Base-by-base conservation (phyloP, 176 grass and related monocot genomes). In the Elaeis guineensis region DNA sequence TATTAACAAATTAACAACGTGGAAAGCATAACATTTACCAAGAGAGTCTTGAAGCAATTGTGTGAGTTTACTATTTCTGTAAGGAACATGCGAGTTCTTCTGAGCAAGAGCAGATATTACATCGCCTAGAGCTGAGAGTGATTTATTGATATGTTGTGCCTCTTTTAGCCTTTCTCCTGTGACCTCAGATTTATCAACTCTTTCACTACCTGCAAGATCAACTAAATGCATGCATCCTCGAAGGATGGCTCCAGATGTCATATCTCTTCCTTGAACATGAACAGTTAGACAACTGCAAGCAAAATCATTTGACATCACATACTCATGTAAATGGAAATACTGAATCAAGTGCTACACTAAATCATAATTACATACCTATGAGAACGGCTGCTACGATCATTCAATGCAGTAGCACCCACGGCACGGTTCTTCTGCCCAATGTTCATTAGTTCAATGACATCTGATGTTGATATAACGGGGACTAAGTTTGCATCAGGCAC, bases 1-100 rank as follows among this genome's bases (percentile, higher is more conserved):
- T 1, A 14, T 44, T 9, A 44, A 35, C 8, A 35, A 44, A 44
- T 14, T 14, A 44, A 44, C 35, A 44, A 44, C 11, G 3, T 44
- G 17, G 26, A 5, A 32, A 16, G 26, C 32, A 20, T 7, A 22
- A 16, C 64, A 57, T 72, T 79, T 89, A 98, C 93, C 93, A 70
- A 98, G 88, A 74, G 93, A 98, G 76, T 98, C 93, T 82, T 98
- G 93, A 52, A 98, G 93, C 52, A 98, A 82, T 70, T 98, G 93
- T 58, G 93, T 98, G 65, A 98, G 79, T 87, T 98, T 98, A 79
- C 93, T 98, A 57, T 98, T 98, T 60, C 93, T 82, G 49, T 98
- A 98, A 72, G 93, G 93, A 55, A 98, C 81, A 61, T 98, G 93
- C 4, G 76, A 78, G 67, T 78, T 92, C 76, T 89, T 98, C 61